A percentile compares a stretch with the other conserved stretches of the same genome.
Conservation (phyloP, 2,329 filamentous ascomycete species). For the Albophoma yamanashiensis region DNA sequence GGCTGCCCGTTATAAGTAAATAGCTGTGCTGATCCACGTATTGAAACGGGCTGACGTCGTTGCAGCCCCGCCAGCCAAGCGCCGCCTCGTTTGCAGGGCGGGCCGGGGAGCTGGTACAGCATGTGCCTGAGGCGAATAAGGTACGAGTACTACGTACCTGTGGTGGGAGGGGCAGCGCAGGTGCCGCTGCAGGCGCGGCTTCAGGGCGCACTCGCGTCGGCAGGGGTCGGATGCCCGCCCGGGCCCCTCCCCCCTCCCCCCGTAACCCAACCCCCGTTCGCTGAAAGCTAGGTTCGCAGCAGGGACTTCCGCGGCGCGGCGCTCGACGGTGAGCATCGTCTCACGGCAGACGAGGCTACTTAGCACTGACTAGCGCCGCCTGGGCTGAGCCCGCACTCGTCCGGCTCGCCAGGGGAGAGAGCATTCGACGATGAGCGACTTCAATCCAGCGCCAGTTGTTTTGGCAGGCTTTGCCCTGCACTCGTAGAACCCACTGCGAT, state of each 20-base stretch:
- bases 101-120: neutral
- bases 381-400: neutral
- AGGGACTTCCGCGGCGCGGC: neutral
- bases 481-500: neutral
- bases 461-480: too few relatives aligned
- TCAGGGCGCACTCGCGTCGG: neutral
- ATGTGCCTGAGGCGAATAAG: neutral
- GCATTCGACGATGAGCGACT: too few relatives aligned
- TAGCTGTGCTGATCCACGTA: neutral
- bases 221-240: neutral
- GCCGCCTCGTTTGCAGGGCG: neutral
- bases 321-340: neutral
- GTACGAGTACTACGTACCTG: too few relatives aligned
- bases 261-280: too few relatives aligned
- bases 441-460: too few relatives aligned
- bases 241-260: neutral
- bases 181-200: neutral
- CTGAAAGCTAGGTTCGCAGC: neutral
- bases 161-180: neutral
- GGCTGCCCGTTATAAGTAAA: neutral
- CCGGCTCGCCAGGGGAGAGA: too few relatives aligned
- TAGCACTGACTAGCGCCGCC: neutral
- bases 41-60: neutral
- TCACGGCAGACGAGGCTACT: neutral
- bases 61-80: neutral